Evolutionary conservation across 2,329 filamentous ascomycete species (phyloP).

Genomic region (Penicillium sp.): DNA sequence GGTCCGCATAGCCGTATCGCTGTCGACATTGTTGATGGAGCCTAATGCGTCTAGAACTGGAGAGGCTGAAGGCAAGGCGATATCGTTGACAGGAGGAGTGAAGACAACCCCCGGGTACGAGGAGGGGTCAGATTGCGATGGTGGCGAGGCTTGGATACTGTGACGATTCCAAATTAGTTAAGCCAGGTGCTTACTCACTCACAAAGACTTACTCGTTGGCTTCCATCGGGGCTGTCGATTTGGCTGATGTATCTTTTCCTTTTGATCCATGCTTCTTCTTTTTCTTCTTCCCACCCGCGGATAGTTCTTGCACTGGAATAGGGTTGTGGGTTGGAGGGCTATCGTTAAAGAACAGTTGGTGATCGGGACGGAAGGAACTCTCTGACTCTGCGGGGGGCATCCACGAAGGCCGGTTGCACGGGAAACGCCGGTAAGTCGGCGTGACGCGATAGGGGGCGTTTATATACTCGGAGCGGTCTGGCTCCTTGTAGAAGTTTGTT

Average conservation of each 20-base stretch:
- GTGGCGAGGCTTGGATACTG: slow-evolving; percentile 26
- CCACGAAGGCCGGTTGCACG: slow-evolving; percentile 26
- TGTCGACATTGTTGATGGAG: slow-evolving; percentile 28
- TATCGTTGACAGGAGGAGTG: slow-evolving; percentile 22
- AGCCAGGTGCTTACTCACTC: background rate
- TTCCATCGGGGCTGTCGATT: slow-evolving; percentile 27
- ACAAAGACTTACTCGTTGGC: slow-evolving; percentile 33
- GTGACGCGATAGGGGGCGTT: background rate
- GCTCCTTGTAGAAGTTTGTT: background rate
- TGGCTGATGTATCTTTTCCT: slow-evolving; percentile 33
- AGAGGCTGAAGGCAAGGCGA: slow-evolving; percentile 24
- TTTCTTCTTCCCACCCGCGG: slow-evolving; percentile 28
- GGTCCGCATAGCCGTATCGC: slow-evolving; percentile 34
- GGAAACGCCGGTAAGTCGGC: slow-evolving; percentile 1
- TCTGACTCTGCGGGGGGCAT: slow-evolving; percentile 42
- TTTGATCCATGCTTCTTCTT: slow-evolving; percentile 38
- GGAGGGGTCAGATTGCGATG: slow-evolving; percentile 27
- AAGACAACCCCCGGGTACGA: slow-evolving; percentile 26
- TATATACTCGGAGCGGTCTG: background rate
- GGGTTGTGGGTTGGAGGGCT: slow-evolving; percentile 25
- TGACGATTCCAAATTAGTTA: slow-evolving; percentile 13
- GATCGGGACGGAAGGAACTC: slow-evolving; percentile 34
- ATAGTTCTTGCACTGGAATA: slow-evolving; percentile 27
- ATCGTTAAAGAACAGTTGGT: slow-evolving; percentile 32
- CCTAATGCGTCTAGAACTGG: slow-evolving; percentile 38